Evolutionary conservation across 176 grass and related monocot species (phyloP), one percentile per base, ranked within the genome.

Genomic region (Hyparrhenia diplandra): DNA sequence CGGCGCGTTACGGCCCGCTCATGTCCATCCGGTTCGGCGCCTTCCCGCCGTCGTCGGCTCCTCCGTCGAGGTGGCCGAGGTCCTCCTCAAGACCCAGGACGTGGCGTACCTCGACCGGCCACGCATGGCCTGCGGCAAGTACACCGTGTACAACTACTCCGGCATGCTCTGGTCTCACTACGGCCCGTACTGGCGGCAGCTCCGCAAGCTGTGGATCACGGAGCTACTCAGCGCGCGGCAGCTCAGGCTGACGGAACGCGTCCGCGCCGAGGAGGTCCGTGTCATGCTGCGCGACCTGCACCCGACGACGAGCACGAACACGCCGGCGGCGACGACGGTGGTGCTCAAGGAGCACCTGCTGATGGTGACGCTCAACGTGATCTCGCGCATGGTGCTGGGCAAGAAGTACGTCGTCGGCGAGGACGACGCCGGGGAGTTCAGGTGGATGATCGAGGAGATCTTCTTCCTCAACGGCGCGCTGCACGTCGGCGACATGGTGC

Each of bases 341-440:
- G 42, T 72, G 24, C 1, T 72, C 24, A 72, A 46, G 41, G 69
- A 72, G 1, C 12, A 18, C 14, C 24, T 72, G 42, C 69, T 72
- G 2, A 72, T 72, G 69, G 13, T 72, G 25, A 72, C 25, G 16
- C 24, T 72, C 8, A 49, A 49, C 43, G 41, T 31, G 1, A 25
- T 72, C 8, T 72, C 69, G 69, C 69, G 69, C 43, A 47, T 49
- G 69, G 69, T 72, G 42, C 43, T 72, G 13, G 69, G 69, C 25
- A 72, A 28, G 69, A 72, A 72, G 43, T 72, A 72, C 41, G 42
- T 72, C 7, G 42, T 6, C 12, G 39, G 37, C 68, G 1, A 12
- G 24, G 1, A 13, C 41, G 13, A 72, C 43, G 42, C 42, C 69
- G 25, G 31, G 42, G 69, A 72, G 69, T 72, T 72, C 69, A 17